Evolutionary conservation across 768 basidiomycete species (phyloP).

Genomic region (Lyophyllum decastes): DNA sequence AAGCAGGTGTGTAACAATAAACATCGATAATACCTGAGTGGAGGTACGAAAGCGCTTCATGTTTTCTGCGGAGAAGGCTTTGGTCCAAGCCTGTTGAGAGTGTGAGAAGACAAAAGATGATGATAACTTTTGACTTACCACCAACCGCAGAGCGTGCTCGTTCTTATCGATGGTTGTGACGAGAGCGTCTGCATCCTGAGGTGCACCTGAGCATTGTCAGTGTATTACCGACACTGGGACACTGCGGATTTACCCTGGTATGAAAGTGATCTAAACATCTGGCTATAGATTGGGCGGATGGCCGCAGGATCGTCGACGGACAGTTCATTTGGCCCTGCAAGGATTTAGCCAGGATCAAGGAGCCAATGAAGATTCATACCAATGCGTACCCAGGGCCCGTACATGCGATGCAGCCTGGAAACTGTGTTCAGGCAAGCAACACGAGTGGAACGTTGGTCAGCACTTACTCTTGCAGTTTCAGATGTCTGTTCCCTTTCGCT

Average conservation of each 20-base stretch:
- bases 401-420: constrained; percentile 25
- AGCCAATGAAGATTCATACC: constrained; percentile 19
- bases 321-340: constrained; percentile 38
- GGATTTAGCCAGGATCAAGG: background rate
- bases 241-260: constrained; percentile 14
- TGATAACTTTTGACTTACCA: constrained; percentile 5
- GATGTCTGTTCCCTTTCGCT: constrained; percentile 3
- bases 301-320: constrained; percentile 27
- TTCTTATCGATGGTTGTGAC: constrained; percentile 18
- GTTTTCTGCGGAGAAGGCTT: constrained; percentile 28
- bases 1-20: background rate
- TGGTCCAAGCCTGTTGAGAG: constrained; percentile 28
- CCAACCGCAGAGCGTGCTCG: constrained; percentile 13
- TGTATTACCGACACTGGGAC: background rate
- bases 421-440: constrained; percentile 13
- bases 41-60: constrained; percentile 20
- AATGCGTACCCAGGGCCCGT: constrained; percentile 33
- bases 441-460: background rate
- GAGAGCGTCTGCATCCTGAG: constrained; percentile 21
- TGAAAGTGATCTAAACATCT: constrained; percentile 27
- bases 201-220: constrained; percentile 5
- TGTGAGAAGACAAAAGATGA: background rate
- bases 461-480: background rate
- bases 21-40: constrained; percentile 6
- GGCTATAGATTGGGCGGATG: constrained; percentile 25